Evolutionary conservation across 768 basidiomycete genomes (phyloP), one percentile per base, ranked within the genome.

Genomic region (Tulasnella sp.): DNA sequence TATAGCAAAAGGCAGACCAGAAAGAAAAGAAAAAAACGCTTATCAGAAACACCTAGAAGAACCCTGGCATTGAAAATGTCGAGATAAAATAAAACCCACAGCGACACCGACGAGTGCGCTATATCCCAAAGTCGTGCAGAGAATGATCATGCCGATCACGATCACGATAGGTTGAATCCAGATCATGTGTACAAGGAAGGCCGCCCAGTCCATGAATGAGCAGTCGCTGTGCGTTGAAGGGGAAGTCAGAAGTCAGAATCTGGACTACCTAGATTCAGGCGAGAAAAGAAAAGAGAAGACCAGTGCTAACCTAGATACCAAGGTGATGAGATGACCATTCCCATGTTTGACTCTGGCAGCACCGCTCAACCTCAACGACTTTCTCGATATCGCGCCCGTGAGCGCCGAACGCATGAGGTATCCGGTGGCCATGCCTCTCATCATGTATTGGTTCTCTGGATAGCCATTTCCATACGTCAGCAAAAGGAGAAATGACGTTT

Each of bases 111-210:
- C 78, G n/a, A 82, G 68, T 19, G 78, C 76, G 43, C 74, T 75
- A 2, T 75, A 73, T 9, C 90, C 88, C 43, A 93, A 70, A 64
- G 88, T 84, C 64, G 83, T 63, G 52, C 90, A 66, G 2, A 93
- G 78, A 22, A 92, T 76, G 51, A 82, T 70, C 3, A 92, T 75
- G 68, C 88, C 89, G 48, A 92, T 80, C 15, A 74, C 68, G 72
- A 92, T 77, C 67, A 89, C 85, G 48, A 92, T 82, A 0, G 82
- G 83, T 0, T 64, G 62, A 2, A 66, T 60, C 57, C 60, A 61
- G 21, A 60, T 22, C 11, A 29, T 44, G 60, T 61, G 34, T 7
- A 38, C 34, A 15, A 38, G 34, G 34, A 38, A 38, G 34, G 34
- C 34, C 15, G 34, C 34, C 34, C 34, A 38, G 34, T 38, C 34